Conservation (phyloP, 768 basidiomycete genomes). For the Termitomyces sp. region DNA sequence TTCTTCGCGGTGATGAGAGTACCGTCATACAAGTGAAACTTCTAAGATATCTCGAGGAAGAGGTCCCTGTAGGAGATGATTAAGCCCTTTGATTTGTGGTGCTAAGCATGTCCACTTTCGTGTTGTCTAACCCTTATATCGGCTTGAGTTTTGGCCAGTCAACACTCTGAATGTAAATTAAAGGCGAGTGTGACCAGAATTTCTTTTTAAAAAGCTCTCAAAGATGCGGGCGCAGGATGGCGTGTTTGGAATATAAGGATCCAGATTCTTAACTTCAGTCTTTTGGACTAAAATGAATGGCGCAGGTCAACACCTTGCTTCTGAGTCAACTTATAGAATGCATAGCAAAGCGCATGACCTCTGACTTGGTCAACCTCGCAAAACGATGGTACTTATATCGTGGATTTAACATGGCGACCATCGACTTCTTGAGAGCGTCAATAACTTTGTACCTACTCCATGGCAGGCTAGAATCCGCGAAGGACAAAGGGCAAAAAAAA, state of each 20-base stretch:
- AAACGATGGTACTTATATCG: too few relatives aligned
- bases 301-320: too few relatives aligned
- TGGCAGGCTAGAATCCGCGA: too few relatives aligned
- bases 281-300: too few relatives aligned
- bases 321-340: too few relatives aligned
- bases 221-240: background rate
- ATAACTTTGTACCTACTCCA: too few relatives aligned
- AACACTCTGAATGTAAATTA: background rate
- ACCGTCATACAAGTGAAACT: conserved; percentile 92
- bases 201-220: background rate
- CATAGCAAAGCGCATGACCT: too few relatives aligned
- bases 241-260: background rate
- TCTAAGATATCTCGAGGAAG: conserved; percentile 91
- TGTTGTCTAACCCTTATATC: background rate
- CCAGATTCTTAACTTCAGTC: background rate
- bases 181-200: background rate
- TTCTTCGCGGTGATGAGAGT: conserved; percentile 86
- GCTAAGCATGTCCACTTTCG: background rate
- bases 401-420: too few relatives aligned
- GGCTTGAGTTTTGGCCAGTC: background rate
- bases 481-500: too few relatives aligned
- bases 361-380: too few relatives aligned
- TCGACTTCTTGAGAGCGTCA: too few relatives aligned
- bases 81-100: conserved; percentile 25
- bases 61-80: conserved; percentile 90